Conservation (phyloP, 345 rosid species). For the Orychophragmus violaceus region DNA sequence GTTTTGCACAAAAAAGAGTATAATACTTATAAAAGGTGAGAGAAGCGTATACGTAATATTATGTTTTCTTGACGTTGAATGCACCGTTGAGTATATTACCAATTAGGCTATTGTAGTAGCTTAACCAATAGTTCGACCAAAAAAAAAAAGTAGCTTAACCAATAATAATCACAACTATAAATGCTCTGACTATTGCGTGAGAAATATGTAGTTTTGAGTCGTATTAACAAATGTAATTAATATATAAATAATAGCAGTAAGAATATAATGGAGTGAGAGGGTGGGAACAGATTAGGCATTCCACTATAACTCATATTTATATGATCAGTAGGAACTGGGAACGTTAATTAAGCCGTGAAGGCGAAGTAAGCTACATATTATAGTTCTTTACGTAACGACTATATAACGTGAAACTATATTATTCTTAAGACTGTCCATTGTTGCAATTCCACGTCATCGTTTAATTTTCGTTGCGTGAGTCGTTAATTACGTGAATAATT, state of each 20-base stretch:
- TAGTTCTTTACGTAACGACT: neutral
- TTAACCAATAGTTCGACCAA: too few relatives aligned
- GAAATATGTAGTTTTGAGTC: neutral
- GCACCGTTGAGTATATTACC: constrained; percentile 5
- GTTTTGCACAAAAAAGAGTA: too few relatives aligned
- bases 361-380: neutral
- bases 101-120: neutral
- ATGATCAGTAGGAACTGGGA: too few relatives aligned
- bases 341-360: too few relatives aligned
- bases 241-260: neutral
- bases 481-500: too few relatives aligned
- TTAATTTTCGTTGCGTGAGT: constrained; percentile 3
- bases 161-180: neutral
- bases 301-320: too few relatives aligned
- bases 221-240: neutral
- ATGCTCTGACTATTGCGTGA: neutral
- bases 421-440: neutral
- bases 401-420: neutral
- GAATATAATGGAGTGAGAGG: too few relatives aligned
- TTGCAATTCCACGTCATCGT: neutral
- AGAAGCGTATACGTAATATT: constrained; percentile 10
- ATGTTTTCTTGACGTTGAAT: constrained; percentile 20
- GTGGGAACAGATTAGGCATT: too few relatives aligned
- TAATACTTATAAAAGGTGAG: too few relatives aligned
- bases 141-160: too few relatives aligned